Evolutionary conservation across 768 basidiomycete genomes (phyloP), one percentile per base, ranked within the genome.

Genomic region (Dentipellis fragilis): DNA sequence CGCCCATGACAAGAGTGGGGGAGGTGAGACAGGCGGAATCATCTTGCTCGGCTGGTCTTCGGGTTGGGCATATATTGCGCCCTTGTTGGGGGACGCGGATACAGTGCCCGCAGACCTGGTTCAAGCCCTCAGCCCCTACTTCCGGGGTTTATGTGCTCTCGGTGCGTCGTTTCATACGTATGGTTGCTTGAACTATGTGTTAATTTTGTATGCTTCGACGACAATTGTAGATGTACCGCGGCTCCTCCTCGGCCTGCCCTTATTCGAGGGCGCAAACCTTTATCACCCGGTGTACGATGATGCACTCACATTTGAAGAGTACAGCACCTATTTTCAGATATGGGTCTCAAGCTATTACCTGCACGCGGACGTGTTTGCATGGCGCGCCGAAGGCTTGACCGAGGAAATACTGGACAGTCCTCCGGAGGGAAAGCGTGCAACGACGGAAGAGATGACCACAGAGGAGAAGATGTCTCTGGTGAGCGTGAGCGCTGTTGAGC

Each of bases 41-140:
- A 36, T 38, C 11, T 35, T 52, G 7, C 21, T 53, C 10, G 52
- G 45, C 7, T 54, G 54, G 54, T 54, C 54, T 14, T 54, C 54
- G 16, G 54, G 34, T 5, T 45, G 42, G 42, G 42, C 1, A 9
- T 19, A 45, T 6, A n/a, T 45, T 16, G 42, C 42, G 14, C 42
- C 42, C n/a, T 19, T 45, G n/a, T 9, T 45, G 7, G 42, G 14
- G 8, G n/a, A 45, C 1, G 42, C 42, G 19, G 42, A 12, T 19
- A 19, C n/a, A 5, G 2, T 45, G n/a, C 42, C 42, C n/a, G 42
- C n/a, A 14, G 17, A 45, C 17, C 2, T 45, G 19, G 42, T 45
- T 9, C n/a, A 19, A n/a, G 42, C 42, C n/a, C 42, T 45, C 7
- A n/a, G 8, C 0, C 42, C 42, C n/a, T 45, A 45, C 10, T 45